Evolutionary conservation across 495 filamentous ascomycete species (phyloP), one percentile per base, ranked within the genome.

Genomic region (Alectoria sarmentosa): DNA sequence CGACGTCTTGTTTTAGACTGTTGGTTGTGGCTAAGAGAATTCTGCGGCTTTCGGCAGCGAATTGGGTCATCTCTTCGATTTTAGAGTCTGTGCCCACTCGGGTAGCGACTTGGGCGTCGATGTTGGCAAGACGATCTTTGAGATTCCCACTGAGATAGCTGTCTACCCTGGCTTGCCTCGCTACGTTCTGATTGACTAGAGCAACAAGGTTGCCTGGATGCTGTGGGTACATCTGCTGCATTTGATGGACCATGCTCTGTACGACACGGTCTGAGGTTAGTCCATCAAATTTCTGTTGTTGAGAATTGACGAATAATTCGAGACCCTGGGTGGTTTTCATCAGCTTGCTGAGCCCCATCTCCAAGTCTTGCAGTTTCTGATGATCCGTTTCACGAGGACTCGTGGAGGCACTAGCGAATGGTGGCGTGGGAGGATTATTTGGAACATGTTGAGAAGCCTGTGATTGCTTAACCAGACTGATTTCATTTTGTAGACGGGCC

Each of bases 281-380:
- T 9, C 56, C 56, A 28, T 66, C 64, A 36, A 66, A 66, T 13
- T 58, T 54, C 28, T 66, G 64, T 30, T 66, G 58, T 26, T 66
- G 64, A 15, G 49, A 41, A 7, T 44, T 28, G 17, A 61, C 38
- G 10, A 61, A 41, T 0, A 37, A 19, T 15, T 66, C 64, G 23
- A 66, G 19, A 30, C 30, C 56, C 34, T 34, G 30, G n/a, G 23
- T 52, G 28, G 32, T 57, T 23, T 61, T 61, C 14, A 17, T 60
- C 26, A 65, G 15, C 21, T 60, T 57, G 21, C 34, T 38, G 5
- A 60, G 58, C 17, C 6, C 21, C 13, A 46, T 52, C 17, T 65
- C 63, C 3, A 65, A 2, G 2, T 60, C 42, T 41, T 65, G 42
- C 32, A 65, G 14, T 21, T 65, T 65, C 13, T 49, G 48, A 5